phyloP scores from a whole-genome alignment of 1,284 basidiomycete species.

The Anthracocystis setariae region DNA sequence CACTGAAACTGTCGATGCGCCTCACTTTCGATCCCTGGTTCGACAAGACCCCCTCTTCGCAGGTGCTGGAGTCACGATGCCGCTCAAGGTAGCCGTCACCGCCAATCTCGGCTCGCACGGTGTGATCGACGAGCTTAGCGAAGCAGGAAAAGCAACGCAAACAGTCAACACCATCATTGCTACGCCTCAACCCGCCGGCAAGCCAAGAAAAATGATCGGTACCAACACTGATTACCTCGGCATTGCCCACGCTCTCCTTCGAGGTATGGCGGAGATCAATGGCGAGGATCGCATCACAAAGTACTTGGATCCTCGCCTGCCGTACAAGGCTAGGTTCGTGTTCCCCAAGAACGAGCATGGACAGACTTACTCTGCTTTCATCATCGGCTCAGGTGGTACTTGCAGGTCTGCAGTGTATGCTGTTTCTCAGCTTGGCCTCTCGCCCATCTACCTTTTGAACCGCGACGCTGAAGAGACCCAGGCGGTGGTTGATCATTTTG shows the following conservation, averaged over 20 bases:
- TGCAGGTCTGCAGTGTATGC: constrained; percentile 55
- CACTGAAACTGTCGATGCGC: constrained; percentile 43
- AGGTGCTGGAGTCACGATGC: constrained; percentile 53
- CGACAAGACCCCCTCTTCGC: constrained; percentile 48
- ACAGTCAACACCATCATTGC: constrained; percentile 58
- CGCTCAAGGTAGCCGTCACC: constrained; percentile 49
- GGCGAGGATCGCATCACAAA: constrained; percentile 22
- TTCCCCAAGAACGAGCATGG: constrained; percentile 23
- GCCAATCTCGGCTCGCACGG: constrained; percentile 27
- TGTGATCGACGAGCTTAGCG: constrained; percentile 51
- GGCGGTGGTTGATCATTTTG: constrained; percentile 50
- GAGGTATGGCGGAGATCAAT: constrained; percentile 35
- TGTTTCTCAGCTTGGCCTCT: constrained; percentile 36
- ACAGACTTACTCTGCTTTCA: constrained; percentile 45
- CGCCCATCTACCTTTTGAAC: constrained; percentile 53
- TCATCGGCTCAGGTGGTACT: constrained; percentile 55
- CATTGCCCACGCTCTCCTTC: constrained; percentile 45
- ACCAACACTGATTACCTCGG: constrained; percentile 58
- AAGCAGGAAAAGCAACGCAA: constrained; percentile 39
- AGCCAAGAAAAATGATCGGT: constrained; percentile 44
- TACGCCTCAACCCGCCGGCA: constrained; percentile 10
- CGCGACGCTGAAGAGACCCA: constrained; percentile 45
- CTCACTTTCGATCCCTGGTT: constrained; percentile 33
- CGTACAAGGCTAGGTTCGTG: constrained; percentile 18
- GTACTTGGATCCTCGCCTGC: constrained; percentile 34